Evolutionary conservation across 768 basidiomycete species (phyloP).

Genomic region (Mycena olivaceomarginata): DNA sequence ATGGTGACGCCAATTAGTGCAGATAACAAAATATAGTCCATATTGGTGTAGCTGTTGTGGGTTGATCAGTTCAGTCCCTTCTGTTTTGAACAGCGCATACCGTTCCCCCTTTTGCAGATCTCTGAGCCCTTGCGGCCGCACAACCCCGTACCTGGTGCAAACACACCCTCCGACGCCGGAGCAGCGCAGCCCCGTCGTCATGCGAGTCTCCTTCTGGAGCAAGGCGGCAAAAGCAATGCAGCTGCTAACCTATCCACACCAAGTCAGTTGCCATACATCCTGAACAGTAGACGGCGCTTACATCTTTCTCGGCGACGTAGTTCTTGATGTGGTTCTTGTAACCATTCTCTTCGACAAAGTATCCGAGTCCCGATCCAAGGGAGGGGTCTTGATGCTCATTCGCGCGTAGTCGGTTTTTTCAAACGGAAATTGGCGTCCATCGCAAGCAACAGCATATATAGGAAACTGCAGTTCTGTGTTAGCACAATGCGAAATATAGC

Average conservation of each 20-base stretch:
- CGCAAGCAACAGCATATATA: conserved; percentile 37
- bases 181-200: not conserved
- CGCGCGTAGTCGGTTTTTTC: conserved; percentile 31
- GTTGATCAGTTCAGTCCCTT: too few species aligned
- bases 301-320: conserved; percentile 32
- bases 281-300: not conserved
- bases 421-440: conserved; percentile 49
- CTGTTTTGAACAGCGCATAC: too few species aligned
- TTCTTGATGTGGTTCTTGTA: conserved; percentile 28
- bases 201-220: conserved; percentile 42
- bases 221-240: conserved; percentile 43
- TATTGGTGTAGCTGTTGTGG: conserved; percentile 44
- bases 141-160: too few species aligned
- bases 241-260: conserved; percentile 40
- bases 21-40: conserved; percentile 49
- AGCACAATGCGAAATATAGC: too few species aligned
- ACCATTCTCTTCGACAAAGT: conserved; percentile 32
- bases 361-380: conserved; percentile 34
- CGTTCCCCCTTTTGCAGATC: too few species aligned
- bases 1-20: conserved; percentile 12
- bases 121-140: too few species aligned
- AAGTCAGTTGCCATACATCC: not conserved
- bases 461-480: conserved; percentile 13
- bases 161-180: conserved; percentile 8
- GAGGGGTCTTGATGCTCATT: conserved; percentile 42